Conservation (phyloP, 1,284 basidiomycete genomes). For the Entoloma clypeatum region DNA sequence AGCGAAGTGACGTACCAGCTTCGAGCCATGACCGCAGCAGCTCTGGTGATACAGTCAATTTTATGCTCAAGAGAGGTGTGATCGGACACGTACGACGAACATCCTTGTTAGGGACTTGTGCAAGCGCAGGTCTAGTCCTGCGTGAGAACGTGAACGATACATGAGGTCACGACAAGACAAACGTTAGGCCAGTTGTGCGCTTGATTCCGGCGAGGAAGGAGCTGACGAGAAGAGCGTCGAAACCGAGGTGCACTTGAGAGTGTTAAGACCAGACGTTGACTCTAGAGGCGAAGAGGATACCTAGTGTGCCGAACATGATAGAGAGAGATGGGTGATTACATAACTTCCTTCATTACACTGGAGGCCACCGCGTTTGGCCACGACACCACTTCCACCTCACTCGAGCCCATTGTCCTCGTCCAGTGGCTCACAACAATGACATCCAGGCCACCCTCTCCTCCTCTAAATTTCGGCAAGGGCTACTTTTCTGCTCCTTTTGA, state of each 20-base stretch:
- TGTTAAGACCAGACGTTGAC: constrained; percentile 1
- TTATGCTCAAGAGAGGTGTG: background rate
- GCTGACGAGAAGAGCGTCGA: constrained; percentile 75
- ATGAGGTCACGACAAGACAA: constrained; percentile 27
- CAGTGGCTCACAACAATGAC: constrained; percentile 24
- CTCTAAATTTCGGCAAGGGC: constrained; percentile 26
- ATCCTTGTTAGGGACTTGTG: constrained; percentile 78
- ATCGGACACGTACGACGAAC: constrained; percentile 61
- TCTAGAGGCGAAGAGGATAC: constrained; percentile 16
- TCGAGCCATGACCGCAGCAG: constrained; percentile 73
- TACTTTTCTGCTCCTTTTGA: constrained; percentile 42
- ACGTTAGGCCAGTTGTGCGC: constrained; percentile 80
- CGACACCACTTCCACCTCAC: background rate
- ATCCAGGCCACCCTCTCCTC: constrained; percentile 39
- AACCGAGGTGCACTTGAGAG: constrained; percentile 54
- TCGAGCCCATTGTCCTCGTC: constrained; percentile 1
- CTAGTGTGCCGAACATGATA: constrained; percentile 51
- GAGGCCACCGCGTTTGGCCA: constrained; percentile 1
- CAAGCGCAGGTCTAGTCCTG: constrained; percentile 37
- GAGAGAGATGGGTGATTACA: constrained; percentile 12
- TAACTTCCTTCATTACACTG: constrained; percentile 15
- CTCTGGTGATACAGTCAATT: constrained; percentile 39
- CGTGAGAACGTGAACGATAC: background rate
- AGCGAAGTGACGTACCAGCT: constrained; percentile 47
- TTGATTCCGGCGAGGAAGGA: constrained; percentile 78